phyloP scores from a whole-genome alignment of 441 rosid genomes.

The Croton setiger region DNA sequence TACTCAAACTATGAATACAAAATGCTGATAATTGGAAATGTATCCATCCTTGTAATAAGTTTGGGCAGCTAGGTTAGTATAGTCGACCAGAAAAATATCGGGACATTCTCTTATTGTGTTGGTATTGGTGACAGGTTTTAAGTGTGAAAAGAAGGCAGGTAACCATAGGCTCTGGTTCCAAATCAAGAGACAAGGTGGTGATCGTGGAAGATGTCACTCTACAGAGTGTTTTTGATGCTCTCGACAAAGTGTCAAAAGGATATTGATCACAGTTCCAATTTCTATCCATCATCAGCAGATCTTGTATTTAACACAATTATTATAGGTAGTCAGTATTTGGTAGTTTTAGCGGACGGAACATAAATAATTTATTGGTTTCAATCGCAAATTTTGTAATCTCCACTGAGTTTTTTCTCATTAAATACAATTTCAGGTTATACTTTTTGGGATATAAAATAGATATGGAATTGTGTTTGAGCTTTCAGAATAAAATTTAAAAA shows the following conservation, averaged over 20 bases:
- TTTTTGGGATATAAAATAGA: too few relatives aligned
- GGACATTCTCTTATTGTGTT: neutral
- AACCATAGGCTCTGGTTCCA: constrained; percentile 76
- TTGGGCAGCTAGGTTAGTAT: neutral
- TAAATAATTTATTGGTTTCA: neutral
- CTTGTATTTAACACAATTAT: neutral
- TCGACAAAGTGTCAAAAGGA: constrained; percentile 44
- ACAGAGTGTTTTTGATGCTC: constrained; percentile 55
- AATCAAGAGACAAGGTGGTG: constrained; percentile 84
- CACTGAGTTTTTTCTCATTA: neutral
- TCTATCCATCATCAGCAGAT: neutral
- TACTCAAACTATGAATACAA: neutral
- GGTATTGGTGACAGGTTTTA: constrained; percentile 49
- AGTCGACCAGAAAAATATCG: neutral
- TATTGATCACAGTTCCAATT: neutral
- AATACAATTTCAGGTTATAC: too few relatives aligned
- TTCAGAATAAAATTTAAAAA: too few relatives aligned
- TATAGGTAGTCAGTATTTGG: neutral
- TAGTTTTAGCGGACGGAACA: neutral
- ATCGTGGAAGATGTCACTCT: constrained; percentile 65
- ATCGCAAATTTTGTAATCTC: neutral
- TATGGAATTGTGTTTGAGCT: too few relatives aligned
- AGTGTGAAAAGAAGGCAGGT: constrained; percentile 86
- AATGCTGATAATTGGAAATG: neutral
- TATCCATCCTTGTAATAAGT: neutral